Evolutionary conservation across 1,139 yeast species (phyloP), one percentile per base, ranked within the genome.

Genomic region (Meyerozyma smithsonii): DNA sequence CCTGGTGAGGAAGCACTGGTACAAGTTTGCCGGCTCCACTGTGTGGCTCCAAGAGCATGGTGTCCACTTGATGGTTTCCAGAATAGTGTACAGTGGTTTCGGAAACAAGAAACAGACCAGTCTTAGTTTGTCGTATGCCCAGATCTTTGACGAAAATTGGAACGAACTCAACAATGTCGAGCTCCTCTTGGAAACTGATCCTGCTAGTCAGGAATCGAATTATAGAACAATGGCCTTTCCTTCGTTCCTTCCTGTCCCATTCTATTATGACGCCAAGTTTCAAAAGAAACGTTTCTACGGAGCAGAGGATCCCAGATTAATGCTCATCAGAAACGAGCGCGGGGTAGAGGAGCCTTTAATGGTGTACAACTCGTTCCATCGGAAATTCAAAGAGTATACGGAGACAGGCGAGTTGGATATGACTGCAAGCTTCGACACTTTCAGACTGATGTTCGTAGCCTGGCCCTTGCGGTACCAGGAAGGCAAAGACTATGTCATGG

Each of bases 271-370:
- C 15, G 11, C 32, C n/a, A 19, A 23, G 4, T 48, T 51, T 35
- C 39, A 42, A 2, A 33, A 34, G 1, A 52, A 55, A 1, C 53
- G 51, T 32, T 62, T 54, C 44, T 64, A 58, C 39, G 77, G 78
- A 1, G 74, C 78, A 2, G 77, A 72, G 48, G 77, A 73, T 49
- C 78, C 79, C 4, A 56, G 75, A 39, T 55, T 72, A 17, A 49
- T 69, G 8, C 40, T 62, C 23, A 56, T 63, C 15, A 54, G 46
- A 28, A 61, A 59, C 46, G 54, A 55, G 41, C 54, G 54, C 20
- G 73, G 74, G 1, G 52, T 52, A 43, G 7, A 54, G 56, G 15
- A 57, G 54, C 44, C 44, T 1, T 6, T 39, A 17, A 19, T 39
- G 8, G 37, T 42, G 8, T 42, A 35, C 36, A 42, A 42, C 34